Conservation (phyloP, 2,329 filamentous ascomycete species). For the Ceratocystiopsis minuta region DNA sequence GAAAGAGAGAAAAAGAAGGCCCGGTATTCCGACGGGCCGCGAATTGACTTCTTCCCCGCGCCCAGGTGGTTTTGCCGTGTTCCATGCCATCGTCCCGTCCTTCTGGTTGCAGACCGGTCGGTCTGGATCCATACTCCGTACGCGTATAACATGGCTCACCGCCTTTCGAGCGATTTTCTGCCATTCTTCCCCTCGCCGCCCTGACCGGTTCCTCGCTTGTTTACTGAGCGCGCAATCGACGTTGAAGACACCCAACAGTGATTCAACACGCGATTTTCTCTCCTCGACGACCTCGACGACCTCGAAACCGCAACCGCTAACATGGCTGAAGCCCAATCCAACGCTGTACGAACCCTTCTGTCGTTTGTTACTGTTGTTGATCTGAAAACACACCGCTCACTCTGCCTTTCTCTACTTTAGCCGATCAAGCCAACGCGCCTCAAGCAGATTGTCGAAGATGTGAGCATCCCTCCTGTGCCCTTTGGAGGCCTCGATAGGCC, state of each 20-base stretch:
- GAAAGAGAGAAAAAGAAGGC: too few species aligned
- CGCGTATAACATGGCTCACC: too few species aligned
- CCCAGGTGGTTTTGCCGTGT: too few species aligned
- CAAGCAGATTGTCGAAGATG: slow-evolving; percentile 71
- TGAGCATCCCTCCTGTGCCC: slow-evolving; percentile 27
- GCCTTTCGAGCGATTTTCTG: too few species aligned
- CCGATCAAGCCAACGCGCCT: slow-evolving; percentile 61
- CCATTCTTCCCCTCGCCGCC: too few species aligned
- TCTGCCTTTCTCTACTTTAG: slow-evolving; percentile 22
- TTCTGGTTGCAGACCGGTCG: too few species aligned
- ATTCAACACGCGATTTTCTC: background rate
- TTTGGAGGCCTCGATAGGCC: background rate
- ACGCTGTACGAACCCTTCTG: slow-evolving; percentile 1
- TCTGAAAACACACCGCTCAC: background rate
- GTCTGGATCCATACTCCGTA: too few species aligned
- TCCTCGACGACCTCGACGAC: too few species aligned
- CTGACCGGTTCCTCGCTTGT: too few species aligned
- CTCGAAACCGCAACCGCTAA: background rate
- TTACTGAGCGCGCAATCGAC: background rate
- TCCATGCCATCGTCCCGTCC: too few species aligned
- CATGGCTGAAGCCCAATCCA: slow-evolving; percentile 5
- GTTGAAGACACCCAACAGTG: background rate
- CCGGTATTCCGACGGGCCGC: too few species aligned
- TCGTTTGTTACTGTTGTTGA: background rate
- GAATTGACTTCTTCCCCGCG: too few species aligned